A percentile compares a stretch with the other conserved stretches of the same genome.
These are phyloP conservation scores for Aspergillus latus DNA, from an alignment of 2,329 filamentous ascomycete species.

Conservation along the genomic window DNA sequence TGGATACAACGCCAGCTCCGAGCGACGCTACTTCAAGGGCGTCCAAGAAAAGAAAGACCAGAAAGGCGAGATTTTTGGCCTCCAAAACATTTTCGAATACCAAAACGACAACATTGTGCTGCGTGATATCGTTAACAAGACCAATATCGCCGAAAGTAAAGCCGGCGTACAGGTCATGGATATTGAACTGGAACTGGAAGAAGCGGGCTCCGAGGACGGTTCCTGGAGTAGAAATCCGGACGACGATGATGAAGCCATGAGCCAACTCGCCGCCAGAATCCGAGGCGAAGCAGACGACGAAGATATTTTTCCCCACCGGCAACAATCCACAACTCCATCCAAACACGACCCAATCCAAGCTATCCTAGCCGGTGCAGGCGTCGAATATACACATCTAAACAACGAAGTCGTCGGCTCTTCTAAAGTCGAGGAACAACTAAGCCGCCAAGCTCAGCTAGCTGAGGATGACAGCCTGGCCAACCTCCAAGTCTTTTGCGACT, in stretches of 20 bases:
- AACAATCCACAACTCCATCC: conserved; percentile 25
- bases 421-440: conserved; percentile 85
- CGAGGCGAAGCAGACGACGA: conserved; percentile 41
- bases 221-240: conserved; percentile 19
- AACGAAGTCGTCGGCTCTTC: conserved; percentile 90
- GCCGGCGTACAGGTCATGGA: conserved; percentile 79
- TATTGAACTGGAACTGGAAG: conserved; percentile 64
- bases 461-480: conserved; percentile 30
- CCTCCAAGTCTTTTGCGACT: conserved; percentile 36
- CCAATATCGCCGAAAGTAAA: conserved; percentile 90
- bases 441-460: conserved; percentile 65
- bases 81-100: conserved; percentile 82
- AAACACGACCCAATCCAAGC: conserved; percentile 77
- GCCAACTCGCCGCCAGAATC: conserved; percentile 67
- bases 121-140: conserved; percentile 97
- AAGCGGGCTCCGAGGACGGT: conserved; percentile 50
- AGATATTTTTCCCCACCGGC: conserved; percentile 16
- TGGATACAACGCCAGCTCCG: conserved; percentile 86
- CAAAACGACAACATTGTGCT: conserved; percentile 76
- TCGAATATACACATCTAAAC: conserved; percentile 95
- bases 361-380: conserved; percentile 82
- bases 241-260: conserved; percentile 67
- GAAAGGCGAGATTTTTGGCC: conserved; percentile 91
- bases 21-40: conserved; percentile 92
- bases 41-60: conserved; percentile 80